Conservation (phyloP, 805 yeast species). For the Hermanozyma aechmeae region DNA sequence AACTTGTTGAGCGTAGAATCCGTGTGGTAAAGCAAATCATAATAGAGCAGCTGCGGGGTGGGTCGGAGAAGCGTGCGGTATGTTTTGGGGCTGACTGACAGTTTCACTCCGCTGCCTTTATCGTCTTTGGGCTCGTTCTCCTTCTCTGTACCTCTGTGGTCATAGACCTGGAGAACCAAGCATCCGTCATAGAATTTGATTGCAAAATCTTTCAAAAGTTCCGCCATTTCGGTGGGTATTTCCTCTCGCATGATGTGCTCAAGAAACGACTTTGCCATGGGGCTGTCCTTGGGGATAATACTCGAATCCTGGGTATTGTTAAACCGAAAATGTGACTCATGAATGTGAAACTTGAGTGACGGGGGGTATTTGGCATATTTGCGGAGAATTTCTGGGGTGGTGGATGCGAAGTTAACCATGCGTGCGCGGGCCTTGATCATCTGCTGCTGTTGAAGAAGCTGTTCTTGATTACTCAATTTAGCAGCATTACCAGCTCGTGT, state of each 20-base stretch:
- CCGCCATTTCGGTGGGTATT: constrained; percentile 84
- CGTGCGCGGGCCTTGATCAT: constrained; percentile 13
- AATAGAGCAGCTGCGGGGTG: constrained; percentile 71
- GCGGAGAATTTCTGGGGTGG: constrained; percentile 61
- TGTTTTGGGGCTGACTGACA: constrained; percentile 45
- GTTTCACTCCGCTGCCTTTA: neutral
- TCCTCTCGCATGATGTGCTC: constrained; percentile 71
- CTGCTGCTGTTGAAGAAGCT: constrained; percentile 12
- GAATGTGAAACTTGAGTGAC: constrained; percentile 81
- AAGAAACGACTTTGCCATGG: constrained; percentile 70
- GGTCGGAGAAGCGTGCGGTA: constrained; percentile 75
- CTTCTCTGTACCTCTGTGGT: constrained; percentile 49
- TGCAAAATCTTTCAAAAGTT: constrained; percentile 80
- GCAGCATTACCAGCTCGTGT: no score
- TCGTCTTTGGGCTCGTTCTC: constrained; percentile 1
- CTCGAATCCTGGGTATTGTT: constrained; percentile 82
- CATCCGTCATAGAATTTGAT: constrained; percentile 85
- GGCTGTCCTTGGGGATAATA: constrained; percentile 65
- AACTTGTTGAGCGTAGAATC: constrained; percentile 67
- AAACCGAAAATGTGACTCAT: constrained; percentile 84
- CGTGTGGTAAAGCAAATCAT: constrained; percentile 76
- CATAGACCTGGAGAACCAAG: constrained; percentile 75
- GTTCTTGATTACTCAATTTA: no score
- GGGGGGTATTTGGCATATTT: constrained; percentile 74
- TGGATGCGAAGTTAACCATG: constrained; percentile 47